phyloP scores from a whole-genome alignment of 2,329 filamentous ascomycete species.

The Botryotinia narcissicola region DNA sequence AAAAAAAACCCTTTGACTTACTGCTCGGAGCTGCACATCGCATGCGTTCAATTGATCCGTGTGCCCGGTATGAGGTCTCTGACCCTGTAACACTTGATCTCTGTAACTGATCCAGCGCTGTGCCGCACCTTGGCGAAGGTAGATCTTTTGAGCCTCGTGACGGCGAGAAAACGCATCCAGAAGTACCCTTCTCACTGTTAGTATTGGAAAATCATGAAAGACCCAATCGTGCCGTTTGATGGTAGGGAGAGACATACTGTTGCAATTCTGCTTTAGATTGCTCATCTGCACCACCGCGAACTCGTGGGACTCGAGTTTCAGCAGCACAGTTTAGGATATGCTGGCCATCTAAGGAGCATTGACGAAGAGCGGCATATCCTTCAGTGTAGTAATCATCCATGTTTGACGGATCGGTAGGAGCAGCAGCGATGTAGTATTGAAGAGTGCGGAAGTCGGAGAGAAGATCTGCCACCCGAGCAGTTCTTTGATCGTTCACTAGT shows the following conservation, averaged over 20 bases:
- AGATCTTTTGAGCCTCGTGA: conserved; percentile 65
- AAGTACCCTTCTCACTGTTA: conserved; percentile 46
- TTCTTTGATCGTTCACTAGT: conserved; percentile 59
- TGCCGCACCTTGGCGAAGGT: conserved; percentile 57
- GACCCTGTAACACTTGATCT: conserved; percentile 52
- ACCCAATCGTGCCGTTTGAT: neutral
- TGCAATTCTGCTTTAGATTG: conserved; percentile 61
- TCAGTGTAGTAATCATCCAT: conserved; percentile 61
- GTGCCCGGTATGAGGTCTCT: conserved; percentile 48
- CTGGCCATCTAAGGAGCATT: conserved; percentile 61
- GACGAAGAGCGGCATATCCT: conserved; percentile 60
- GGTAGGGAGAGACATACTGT: conserved; percentile 49
- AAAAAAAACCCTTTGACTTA: conserved; percentile 41
- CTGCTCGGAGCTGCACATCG: conserved; percentile 56
- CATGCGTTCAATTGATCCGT: conserved; percentile 51
- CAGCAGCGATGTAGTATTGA: conserved; percentile 60
- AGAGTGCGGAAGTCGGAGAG: conserved; percentile 60
- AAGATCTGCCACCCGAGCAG: conserved; percentile 59
- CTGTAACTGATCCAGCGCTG: conserved; percentile 59
- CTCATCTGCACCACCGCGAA: conserved; percentile 54
- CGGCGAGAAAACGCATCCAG: conserved; percentile 60
- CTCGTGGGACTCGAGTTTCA: conserved; percentile 56
- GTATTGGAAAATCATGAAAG: neutral
- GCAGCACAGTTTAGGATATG: conserved; percentile 64
- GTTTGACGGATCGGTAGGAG: conserved; percentile 53